Percentiles rank a stretch among this genome's conserved stretches.
These are phyloP conservation scores for Candida ulmi DNA, from an alignment of 805 yeast genomes.

Conservation along the genomic window DNA sequence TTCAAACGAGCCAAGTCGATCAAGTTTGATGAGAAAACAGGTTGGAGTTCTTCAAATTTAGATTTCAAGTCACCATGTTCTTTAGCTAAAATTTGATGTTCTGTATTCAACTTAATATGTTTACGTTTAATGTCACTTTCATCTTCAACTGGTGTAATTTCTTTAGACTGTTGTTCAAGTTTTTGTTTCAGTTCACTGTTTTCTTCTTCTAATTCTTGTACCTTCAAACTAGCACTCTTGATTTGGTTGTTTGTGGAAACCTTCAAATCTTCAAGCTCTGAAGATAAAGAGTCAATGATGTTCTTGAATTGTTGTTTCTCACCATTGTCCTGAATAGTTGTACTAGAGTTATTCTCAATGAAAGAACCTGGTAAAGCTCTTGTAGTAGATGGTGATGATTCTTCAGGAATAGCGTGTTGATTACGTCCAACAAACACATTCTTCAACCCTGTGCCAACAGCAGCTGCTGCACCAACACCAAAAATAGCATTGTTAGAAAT, in stretches of 20 bases:
- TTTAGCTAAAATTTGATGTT: slow-evolving; percentile 36
- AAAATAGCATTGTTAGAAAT: slow-evolving; percentile 2
- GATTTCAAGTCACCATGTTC: slow-evolving; percentile 39
- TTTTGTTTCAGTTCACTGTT: slow-evolving; percentile 20
- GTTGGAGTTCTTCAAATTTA: slow-evolving; percentile 41
- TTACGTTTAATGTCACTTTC: slow-evolving; percentile 33
- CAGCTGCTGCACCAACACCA: slow-evolving; percentile 7
- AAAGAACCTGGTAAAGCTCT: background rate
- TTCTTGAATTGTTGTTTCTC: slow-evolving; percentile 23
- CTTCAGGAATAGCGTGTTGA: slow-evolving; percentile 1
- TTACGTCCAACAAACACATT: slow-evolving; percentile 6
- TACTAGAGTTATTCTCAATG: no score
- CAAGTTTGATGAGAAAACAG: slow-evolving; percentile 47
- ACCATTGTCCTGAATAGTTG: background rate
- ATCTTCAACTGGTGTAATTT: slow-evolving; percentile 19
- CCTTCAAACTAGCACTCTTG: slow-evolving; percentile 49
- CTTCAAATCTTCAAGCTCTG: slow-evolving; percentile 33
- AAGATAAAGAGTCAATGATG: slow-evolving; percentile 26
- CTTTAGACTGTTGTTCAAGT: background rate
- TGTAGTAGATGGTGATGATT: background rate
- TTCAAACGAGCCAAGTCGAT: slow-evolving; percentile 49
- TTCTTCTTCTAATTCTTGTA: slow-evolving; percentile 40
- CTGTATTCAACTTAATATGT: slow-evolving; percentile 37
- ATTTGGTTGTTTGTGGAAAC: slow-evolving; percentile 45
- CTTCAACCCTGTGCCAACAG: slow-evolving; percentile 4